phyloP scores from a whole-genome alignment of 352 stramenopile species.

The Phytophthora pseudosyringae region DNA sequence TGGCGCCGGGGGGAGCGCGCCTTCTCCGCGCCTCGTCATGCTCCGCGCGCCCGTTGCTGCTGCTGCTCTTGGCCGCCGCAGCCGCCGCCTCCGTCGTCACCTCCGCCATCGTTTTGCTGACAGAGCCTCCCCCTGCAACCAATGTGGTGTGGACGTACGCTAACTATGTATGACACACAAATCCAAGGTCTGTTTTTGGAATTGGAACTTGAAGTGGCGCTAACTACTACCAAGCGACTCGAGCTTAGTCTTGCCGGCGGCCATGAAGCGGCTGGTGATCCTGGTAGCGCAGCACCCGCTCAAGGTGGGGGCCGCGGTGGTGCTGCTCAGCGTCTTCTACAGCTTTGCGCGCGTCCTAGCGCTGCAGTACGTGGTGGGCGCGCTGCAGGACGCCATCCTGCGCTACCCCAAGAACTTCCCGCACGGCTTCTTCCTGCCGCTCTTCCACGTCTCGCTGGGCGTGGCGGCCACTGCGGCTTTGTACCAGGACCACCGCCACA shows the following conservation, averaged over 20 bases:
- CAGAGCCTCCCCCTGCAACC: constrained; percentile 2
- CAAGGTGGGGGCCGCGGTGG: constrained; percentile 53
- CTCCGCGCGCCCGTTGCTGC: constrained; percentile 33
- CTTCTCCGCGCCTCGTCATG: constrained; percentile 47
- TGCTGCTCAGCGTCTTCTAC: constrained; percentile 69
- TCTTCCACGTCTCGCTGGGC: constrained; percentile 56
- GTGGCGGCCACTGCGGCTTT: constrained; percentile 44
- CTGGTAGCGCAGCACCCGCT: constrained; percentile 65
- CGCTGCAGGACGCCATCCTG: constrained; percentile 56
- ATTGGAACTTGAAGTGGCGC: constrained; percentile 4
- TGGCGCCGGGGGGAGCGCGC: constrained; percentile 55
- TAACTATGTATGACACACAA: constrained; percentile 1
- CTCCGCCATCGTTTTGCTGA: constrained; percentile 24
- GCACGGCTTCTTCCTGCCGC: constrained; percentile 56
- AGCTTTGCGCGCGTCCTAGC: constrained; percentile 72
- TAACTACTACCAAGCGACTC: not conserved
- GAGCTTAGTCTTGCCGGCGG: not conserved
- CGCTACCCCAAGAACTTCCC: constrained; percentile 66
- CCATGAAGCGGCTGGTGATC: constrained; percentile 59
- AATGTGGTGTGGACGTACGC: constrained; percentile 11
- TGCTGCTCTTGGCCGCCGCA: constrained; percentile 12
- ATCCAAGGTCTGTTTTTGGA: constrained; percentile 5
- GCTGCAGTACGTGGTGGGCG: constrained; percentile 58
- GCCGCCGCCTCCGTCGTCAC: constrained; percentile 28
- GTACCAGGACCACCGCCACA: constrained; percentile 49